Evolutionary conservation across 192 early-diverging fungal genomes (phyloP).

Genomic region (Lobosporangium transversale): DNA sequence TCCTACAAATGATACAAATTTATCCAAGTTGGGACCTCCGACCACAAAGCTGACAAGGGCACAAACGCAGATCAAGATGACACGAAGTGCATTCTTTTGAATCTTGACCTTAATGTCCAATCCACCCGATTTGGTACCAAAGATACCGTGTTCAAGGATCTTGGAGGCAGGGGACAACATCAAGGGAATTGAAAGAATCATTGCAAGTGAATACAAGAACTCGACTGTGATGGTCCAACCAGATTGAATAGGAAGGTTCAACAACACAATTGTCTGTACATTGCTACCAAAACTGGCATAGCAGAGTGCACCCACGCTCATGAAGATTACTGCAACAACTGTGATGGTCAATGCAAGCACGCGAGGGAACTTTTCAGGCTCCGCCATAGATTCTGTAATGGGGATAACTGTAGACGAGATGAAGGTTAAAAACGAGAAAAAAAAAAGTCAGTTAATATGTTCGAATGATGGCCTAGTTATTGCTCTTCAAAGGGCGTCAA

Average conservation of each 20-base stretch:
- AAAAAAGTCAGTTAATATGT: not conserved
- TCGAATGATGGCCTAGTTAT: no score
- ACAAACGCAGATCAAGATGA: conserved; percentile 65
- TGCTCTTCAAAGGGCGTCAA: conserved; percentile 42
- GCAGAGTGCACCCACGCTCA: conserved; percentile 59
- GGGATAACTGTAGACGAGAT: conserved; percentile 62
- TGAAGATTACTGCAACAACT: conserved; percentile 55
- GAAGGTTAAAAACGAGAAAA: conserved; percentile 18
- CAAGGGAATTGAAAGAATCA: conserved; percentile 79
- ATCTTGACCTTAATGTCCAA: conserved; percentile 68
- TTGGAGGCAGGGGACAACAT: conserved; percentile 77
- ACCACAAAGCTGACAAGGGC: conserved; percentile 76
- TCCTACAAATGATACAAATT: conserved; percentile 88
- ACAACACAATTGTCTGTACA: conserved; percentile 77
- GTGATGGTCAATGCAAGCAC: conserved; percentile 60
- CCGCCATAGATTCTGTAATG: conserved; percentile 65
- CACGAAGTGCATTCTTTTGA: conserved; percentile 77
- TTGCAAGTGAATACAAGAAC: conserved; percentile 78
- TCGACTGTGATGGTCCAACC: conserved; percentile 68
- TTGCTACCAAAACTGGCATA: conserved; percentile 76
- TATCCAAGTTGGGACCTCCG: conserved; percentile 76
- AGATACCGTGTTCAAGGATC: conserved; percentile 74
- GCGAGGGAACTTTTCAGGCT: conserved; percentile 62
- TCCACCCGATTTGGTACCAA: conserved; percentile 63
- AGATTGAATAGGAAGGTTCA: conserved; percentile 70